Evolutionary conservation across 257 asterid species (phyloP).

Genomic region (Lavandula angustifolia): DNA sequence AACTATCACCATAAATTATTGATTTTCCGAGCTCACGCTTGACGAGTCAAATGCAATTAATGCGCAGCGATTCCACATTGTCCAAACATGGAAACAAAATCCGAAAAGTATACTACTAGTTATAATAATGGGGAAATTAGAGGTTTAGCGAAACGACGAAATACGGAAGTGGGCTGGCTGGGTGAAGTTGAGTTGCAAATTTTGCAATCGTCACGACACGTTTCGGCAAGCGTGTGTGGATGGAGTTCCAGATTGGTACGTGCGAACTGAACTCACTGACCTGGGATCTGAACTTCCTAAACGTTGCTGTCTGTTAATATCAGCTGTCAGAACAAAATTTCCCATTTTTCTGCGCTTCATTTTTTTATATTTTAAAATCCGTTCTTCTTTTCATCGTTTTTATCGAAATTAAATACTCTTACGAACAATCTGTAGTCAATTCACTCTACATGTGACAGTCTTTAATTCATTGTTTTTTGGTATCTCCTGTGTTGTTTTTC

Average conservation of each 20-base stretch:
- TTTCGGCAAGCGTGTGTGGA: slow-evolving; percentile 27
- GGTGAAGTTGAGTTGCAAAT: slow-evolving; percentile 18
- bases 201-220: slow-evolving; percentile 26
- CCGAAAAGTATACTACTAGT: neutral
- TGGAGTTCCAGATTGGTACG: slow-evolving; percentile 12
- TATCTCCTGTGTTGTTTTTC: no score
- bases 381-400: no score
- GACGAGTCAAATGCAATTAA: slow-evolving; percentile 28
- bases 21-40: slow-evolving; percentile 12
- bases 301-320: slow-evolving; percentile 26
- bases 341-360: neutral
- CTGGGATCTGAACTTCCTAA: neutral
- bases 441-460: no score
- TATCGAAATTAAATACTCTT: no score
- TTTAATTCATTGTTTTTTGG: no score
- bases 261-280: neutral
- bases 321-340: slow-evolving; percentile 29
- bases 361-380: neutral
- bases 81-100: neutral
- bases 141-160: slow-evolving; percentile 16
- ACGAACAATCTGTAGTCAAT: no score
- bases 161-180: no score
- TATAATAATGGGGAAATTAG: neutral
- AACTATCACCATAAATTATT: neutral
- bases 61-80: slow-evolving; percentile 13